phyloP scores from a whole-genome alignment of 2,329 filamentous ascomycete genomes.

The Exophiala aquamarina region DNA sequence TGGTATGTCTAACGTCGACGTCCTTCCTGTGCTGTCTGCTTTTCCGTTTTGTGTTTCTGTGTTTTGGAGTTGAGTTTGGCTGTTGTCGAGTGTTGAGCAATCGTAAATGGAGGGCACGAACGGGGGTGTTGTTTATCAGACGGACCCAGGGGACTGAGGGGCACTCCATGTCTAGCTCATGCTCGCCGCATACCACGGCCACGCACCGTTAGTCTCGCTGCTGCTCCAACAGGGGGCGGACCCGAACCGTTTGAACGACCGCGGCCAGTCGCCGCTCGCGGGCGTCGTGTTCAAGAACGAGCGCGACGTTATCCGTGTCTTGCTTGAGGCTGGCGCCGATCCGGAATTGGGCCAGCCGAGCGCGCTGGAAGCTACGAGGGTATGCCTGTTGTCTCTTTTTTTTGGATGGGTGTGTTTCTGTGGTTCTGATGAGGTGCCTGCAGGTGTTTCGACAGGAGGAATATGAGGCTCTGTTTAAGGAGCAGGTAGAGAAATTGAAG shows the following conservation, averaged over 20 bases:
- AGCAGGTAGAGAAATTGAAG: slow-evolving; percentile 25
- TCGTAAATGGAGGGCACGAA: too few relatives aligned
- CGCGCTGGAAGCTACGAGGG: slow-evolving; percentile 25
- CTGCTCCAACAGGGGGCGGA: slow-evolving; percentile 65
- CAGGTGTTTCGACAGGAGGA: slow-evolving; percentile 28
- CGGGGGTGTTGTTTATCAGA: too few relatives aligned
- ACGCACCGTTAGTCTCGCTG: slow-evolving; percentile 59
- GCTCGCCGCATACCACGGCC: slow-evolving; percentile 70
- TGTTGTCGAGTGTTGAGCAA: too few relatives aligned
- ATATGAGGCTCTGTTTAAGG: slow-evolving; percentile 23
- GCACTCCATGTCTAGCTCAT: too few relatives aligned
- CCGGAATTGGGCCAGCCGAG: slow-evolving; percentile 27
- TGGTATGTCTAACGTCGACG: too few relatives aligned
- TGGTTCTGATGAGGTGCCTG: background rate
- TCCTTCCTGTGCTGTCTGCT: too few relatives aligned
- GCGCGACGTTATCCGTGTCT: slow-evolving; percentile 60
- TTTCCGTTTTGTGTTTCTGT: too few relatives aligned
- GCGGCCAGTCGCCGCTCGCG: slow-evolving; percentile 67
- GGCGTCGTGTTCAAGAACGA: slow-evolving; percentile 74
- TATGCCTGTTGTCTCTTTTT: slow-evolving; percentile 5
- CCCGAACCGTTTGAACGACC: slow-evolving; percentile 66
- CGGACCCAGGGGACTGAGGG: too few relatives aligned
- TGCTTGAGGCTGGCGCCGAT: slow-evolving; percentile 39
- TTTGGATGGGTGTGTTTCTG: background rate
- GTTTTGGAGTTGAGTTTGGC: too few relatives aligned